Percentiles rank a stretch among this genome's conserved stretches.
Conservation (phyloP, 208 protist genomes). For the Angomonas ambiguus region DNA sequence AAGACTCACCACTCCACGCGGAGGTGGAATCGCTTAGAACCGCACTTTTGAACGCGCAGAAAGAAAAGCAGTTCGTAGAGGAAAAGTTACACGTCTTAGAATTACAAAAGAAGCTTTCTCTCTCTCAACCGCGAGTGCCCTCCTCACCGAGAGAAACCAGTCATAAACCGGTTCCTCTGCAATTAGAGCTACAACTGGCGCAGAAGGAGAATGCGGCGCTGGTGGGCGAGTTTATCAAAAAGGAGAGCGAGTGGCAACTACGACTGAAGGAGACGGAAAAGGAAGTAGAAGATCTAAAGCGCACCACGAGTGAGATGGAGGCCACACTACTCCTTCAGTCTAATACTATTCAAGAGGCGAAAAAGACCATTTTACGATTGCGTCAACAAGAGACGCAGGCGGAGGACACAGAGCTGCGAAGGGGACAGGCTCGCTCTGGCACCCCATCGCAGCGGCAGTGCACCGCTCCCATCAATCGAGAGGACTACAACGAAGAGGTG, state of each 20-base stretch:
- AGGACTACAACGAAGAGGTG: too few species aligned
- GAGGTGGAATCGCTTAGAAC: slow-evolving; percentile 15
- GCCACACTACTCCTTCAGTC: slow-evolving; percentile 34
- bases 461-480: neutral
- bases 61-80: slow-evolving; percentile 25
- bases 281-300: slow-evolving; percentile 17
- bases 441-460: too few species aligned
- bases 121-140: neutral
- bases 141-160: neutral
- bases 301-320: slow-evolving; percentile 22
- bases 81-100: slow-evolving; percentile 27
- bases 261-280: slow-evolving; percentile 23
- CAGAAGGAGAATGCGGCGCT: slow-evolving; percentile 42
- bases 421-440: too few species aligned
- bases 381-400: slow-evolving; percentile 35
- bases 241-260: slow-evolving; percentile 49
- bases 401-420: slow-evolving; percentile 30
- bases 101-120: slow-evolving; percentile 17
- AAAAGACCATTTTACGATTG: slow-evolving; percentile 31
- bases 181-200: slow-evolving; percentile 29
- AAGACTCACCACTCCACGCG: neutral
- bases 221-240: slow-evolving; percentile 39
- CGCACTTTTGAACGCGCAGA: slow-evolving; percentile 16
- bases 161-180: neutral
- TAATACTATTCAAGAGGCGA: slow-evolving; percentile 35